phyloP scores from a whole-genome alignment of 2,329 filamentous ascomycete genomes.

The Escovopsis sp. region DNA sequence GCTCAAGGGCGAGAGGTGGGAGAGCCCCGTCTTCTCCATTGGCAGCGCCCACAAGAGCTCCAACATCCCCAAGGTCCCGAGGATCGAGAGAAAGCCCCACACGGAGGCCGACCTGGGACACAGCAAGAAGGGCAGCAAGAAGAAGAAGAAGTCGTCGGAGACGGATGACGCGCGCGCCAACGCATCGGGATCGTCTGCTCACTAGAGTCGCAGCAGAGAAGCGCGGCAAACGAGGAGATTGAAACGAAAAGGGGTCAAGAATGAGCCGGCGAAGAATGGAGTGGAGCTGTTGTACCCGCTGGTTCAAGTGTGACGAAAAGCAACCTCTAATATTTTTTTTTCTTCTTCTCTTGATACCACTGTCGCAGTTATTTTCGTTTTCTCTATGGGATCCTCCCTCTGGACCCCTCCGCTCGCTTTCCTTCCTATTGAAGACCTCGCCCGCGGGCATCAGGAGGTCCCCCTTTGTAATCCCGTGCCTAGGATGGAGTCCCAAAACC shows the following conservation, averaged over 20 bases:
- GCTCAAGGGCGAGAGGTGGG: slow-evolving; percentile 80
- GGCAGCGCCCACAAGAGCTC: slow-evolving; percentile 60
- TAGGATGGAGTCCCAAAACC: too few relatives aligned
- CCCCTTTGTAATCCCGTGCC: too few relatives aligned
- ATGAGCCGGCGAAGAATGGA: slow-evolving; percentile 1
- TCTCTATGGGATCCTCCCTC: too few relatives aligned
- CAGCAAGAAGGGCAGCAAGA: slow-evolving; percentile 9
- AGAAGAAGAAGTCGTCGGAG: background rate
- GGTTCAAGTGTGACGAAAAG: slow-evolving; percentile 1
- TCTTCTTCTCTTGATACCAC: slow-evolving; percentile 1
- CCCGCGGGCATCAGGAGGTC: too few relatives aligned
- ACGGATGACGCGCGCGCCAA: background rate
- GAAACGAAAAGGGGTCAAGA: slow-evolving; percentile 1
- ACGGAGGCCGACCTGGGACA: slow-evolving; percentile 2
- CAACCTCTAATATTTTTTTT: background rate
- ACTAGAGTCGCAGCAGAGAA: slow-evolving; percentile 7
- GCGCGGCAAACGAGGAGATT: background rate
- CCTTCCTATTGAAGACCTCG: too few relatives aligned
- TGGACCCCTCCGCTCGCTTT: too few relatives aligned
- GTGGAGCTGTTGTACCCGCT: slow-evolving; percentile 9
- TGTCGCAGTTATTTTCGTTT: background rate
- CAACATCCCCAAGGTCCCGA: slow-evolving; percentile 50
- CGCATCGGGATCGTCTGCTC: slow-evolving; percentile 6
- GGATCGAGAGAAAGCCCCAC: slow-evolving; percentile 32
- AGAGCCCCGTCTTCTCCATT: slow-evolving; percentile 85